Evolutionary conservation across 495 filamentous ascomycete genomes (phyloP).

Genomic region (Aspergillus incahuasiensis): DNA sequence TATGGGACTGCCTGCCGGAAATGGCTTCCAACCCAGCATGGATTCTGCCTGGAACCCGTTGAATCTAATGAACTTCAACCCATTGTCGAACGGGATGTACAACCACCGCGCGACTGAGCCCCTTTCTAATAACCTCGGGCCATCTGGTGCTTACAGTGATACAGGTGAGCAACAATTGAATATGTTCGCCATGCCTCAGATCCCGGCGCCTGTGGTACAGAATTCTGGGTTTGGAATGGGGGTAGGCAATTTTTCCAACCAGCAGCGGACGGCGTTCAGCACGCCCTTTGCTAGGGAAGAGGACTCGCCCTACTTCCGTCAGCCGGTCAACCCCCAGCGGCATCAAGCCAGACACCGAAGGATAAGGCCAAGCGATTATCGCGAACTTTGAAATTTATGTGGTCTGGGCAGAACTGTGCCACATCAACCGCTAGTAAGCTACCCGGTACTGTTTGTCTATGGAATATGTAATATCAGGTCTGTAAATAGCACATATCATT

Average conservation of each 20-base stretch:
- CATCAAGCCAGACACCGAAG: slow-evolving; percentile 74
- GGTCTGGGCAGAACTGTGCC: too few relatives aligned
- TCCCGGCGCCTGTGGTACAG: slow-evolving; percentile 25
- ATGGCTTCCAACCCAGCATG: slow-evolving; percentile 42
- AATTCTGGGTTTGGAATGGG: slow-evolving; percentile 27
- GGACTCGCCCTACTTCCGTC: slow-evolving; percentile 90
- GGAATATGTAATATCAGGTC: background rate
- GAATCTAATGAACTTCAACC: slow-evolving; percentile 44
- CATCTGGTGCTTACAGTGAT: slow-evolving; percentile 36
- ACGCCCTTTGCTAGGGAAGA: slow-evolving; percentile 66
- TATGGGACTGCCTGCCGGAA: slow-evolving; percentile 40
- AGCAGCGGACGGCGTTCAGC: slow-evolving; percentile 65
- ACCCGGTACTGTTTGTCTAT: background rate
- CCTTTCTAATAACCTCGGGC: slow-evolving; percentile 24
- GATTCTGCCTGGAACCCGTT: slow-evolving; percentile 45
- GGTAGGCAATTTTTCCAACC: slow-evolving; percentile 57
- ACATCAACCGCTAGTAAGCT: too few relatives aligned
- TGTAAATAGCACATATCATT: slow-evolving; percentile 9
- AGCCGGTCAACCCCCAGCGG: slow-evolving; percentile 92
- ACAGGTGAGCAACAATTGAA: slow-evolving; percentile 38
- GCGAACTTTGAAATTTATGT: slow-evolving; percentile 56
- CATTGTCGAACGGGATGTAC: slow-evolving; percentile 43
- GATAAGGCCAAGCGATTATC: slow-evolving; percentile 82
- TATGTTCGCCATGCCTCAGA: slow-evolving; percentile 35
- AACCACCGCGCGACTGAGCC: slow-evolving; percentile 36